Evolutionary conservation across 2,329 filamentous ascomycete genomes (phyloP).

Genomic region (Drechmeria coniospora): DNA sequence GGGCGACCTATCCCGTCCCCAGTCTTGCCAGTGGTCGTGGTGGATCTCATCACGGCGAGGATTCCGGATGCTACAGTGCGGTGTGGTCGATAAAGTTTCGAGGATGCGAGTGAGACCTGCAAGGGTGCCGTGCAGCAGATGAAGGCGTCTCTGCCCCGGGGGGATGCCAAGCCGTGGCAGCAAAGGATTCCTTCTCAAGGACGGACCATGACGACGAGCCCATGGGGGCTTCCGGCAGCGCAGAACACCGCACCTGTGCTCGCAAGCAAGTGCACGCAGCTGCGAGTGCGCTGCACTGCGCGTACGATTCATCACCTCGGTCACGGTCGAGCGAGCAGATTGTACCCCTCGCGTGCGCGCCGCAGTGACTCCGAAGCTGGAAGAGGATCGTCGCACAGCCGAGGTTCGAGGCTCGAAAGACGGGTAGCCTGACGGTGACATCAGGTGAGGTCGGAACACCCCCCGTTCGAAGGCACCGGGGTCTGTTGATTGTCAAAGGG

Average conservation of each 20-base stretch:
- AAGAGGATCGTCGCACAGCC: constrained; percentile 1
- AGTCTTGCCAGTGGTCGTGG: constrained; percentile 3
- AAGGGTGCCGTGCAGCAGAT: constrained; percentile 6
- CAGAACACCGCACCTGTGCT: too few species aligned
- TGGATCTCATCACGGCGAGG: constrained; percentile 12
- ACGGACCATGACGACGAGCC: background rate
- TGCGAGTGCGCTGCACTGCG: too few species aligned
- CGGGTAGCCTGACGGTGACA: constrained; percentile 2
- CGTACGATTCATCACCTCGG: too few species aligned
- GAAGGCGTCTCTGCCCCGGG: constrained; percentile 2
- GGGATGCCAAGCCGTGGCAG: constrained; percentile 1
- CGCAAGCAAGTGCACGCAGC: too few species aligned
- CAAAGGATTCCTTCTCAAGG: background rate
- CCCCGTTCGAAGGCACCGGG: background rate
- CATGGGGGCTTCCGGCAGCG: too few species aligned
- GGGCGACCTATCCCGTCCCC: too few species aligned
- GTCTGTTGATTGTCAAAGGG: background rate
- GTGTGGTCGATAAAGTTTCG: constrained; percentile 11
- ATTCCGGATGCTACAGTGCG: constrained; percentile 13
- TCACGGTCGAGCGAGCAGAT: background rate
- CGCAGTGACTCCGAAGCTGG: background rate
- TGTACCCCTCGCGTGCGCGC: background rate
- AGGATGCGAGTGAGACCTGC: constrained; percentile 3
- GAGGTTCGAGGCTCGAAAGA: background rate
- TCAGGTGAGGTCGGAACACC: constrained; percentile 3